Base-by-base conservation (phyloP, 331 rosid species). In the Dryas integrifolia region DNA sequence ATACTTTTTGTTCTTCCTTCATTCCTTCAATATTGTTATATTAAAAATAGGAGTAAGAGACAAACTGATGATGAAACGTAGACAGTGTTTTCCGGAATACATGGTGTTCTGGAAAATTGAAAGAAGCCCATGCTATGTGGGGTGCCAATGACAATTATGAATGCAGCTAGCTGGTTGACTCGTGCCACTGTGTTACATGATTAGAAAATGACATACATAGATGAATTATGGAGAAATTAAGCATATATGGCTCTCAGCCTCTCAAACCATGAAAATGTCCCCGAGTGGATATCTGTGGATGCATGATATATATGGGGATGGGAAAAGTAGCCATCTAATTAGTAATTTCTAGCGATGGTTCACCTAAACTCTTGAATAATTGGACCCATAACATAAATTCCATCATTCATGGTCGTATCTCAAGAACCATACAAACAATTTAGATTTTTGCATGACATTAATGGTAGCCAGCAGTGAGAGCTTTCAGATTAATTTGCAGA, bases 261-360 rank as follows among this genome's bases (percentile, higher is more conserved):
- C 46, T 58, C 45, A 58, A 65, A 48, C 82, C 80, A 70, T 70
- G 48, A 46, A 70, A 79, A 74, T 71, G 52, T 58, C 48, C 15
- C 59, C 53, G 49, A 65, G 56, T 59, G 47, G 67, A 24, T 66
- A 30, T 30, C 35, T 30, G 35, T 30, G 2, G 35, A 30, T 30
- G 35, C 35, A 30, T 1, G 2, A 30, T 30, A 30, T 30, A 30
- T 30, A 30, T 30, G 35, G 35, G 5, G 16, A n/a, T 26, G 4
- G 26, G 26, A 2, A 30, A 51, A 9, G 57, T 51, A 49, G 73
- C 38, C 18, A 15, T 65, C 71, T 1, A 30, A 30, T 21, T 21
- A 21, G 24, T 21, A 21, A 21, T 30, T 64, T 43, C 63, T 41
- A 15, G 57, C 66, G 39, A 76, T 39, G 53, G 58, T 47, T 67